Conservation (phyloP, 2,329 filamentous ascomycete genomes). For the Alternaria panax region DNA sequence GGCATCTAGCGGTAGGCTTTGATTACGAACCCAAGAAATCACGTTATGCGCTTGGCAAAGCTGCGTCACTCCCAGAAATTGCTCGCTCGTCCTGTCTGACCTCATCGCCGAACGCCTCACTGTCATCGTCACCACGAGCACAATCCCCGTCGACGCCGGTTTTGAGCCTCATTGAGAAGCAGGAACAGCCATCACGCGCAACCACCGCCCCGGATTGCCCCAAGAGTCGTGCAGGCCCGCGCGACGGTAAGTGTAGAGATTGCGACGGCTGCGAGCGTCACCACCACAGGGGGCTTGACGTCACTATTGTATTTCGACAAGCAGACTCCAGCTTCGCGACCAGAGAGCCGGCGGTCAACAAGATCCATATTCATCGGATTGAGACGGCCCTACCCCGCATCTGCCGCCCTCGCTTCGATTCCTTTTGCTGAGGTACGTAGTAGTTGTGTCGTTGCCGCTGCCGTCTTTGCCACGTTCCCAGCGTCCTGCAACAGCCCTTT, state of each 20-base stretch:
- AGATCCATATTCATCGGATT: constrained; percentile 23
- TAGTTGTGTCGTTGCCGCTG: constrained; percentile 27
- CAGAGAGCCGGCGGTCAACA: constrained; percentile 25
- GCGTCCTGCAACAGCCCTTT: constrained; percentile 26
- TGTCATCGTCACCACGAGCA: constrained; percentile 43
- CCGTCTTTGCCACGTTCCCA: constrained; percentile 32
- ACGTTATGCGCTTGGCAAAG: constrained; percentile 41
- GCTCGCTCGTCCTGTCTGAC: constrained; percentile 44
- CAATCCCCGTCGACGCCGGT: constrained; percentile 34
- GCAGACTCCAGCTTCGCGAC: constrained; percentile 27
- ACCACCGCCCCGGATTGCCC: constrained; percentile 17
- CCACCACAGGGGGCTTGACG: constrained; percentile 40
- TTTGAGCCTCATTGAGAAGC: constrained; percentile 38
- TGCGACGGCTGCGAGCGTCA: constrained; percentile 29
- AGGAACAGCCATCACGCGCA: constrained; percentile 18
- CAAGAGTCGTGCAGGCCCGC: constrained; percentile 6
- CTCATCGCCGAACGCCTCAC: constrained; percentile 48
- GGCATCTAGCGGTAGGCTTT: not conserved
- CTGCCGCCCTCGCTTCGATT: constrained; percentile 25
- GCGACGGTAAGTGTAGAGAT: not conserved
- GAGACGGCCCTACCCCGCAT: constrained; percentile 37
- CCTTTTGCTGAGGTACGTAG: constrained; percentile 40
- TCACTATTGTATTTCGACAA: constrained; percentile 36
- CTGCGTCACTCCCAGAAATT: constrained; percentile 45
- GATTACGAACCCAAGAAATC: constrained; percentile 32